Base-by-base conservation (phyloP, 2,329 filamentous ascomycete genomes). In the Davidsoniella virescens region DNA sequence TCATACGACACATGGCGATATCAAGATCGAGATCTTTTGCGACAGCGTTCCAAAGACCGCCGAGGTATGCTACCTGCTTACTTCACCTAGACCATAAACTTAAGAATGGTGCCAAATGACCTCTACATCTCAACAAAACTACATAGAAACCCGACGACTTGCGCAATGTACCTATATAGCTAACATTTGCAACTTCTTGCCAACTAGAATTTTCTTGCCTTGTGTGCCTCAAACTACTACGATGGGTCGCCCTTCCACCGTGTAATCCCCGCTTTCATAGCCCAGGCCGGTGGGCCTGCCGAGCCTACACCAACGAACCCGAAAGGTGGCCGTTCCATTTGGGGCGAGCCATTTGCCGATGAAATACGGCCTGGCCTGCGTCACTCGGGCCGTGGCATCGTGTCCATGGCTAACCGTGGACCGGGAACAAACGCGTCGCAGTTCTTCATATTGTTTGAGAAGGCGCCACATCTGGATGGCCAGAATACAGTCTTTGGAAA, bases 11-110 rank as follows among this genome's bases (percentile, higher is more conserved):
- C 75, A 83, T 49, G 92, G 92, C 62, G 82, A 92, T 66, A 74
- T 98, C 63, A 98, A 96, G 69, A 77, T 96, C 59, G 92, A 96
- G 65, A 72, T 98, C 57, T 96, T 95, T 69, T 96, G 90, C 70
- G 87, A 95, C 64, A 82, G 84, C 58, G 87, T 94, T 29, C 92
- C 92, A 55, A 88, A 90, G 64, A 94, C 92, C 0, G 83, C 87
- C 55, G 85, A 94, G 68, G 82, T 82, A 68, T 51, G 58, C 25
- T 25, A 47, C 37, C 36, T 36, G 29, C 39, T 43, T 26, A 18
- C 17, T 41, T 42, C 25, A 5, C 42, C 10, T 40, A 17, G 12
- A 17, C 9, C 48, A 29, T 23, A 45, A 36, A 43, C 29, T 33
- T 4, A 3, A 33, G 12, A 33, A 33, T 9, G 9, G 12, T 9